Conservation (phyloP, 1,284 basidiomycete genomes). For the Rhodotorula sp. region DNA sequence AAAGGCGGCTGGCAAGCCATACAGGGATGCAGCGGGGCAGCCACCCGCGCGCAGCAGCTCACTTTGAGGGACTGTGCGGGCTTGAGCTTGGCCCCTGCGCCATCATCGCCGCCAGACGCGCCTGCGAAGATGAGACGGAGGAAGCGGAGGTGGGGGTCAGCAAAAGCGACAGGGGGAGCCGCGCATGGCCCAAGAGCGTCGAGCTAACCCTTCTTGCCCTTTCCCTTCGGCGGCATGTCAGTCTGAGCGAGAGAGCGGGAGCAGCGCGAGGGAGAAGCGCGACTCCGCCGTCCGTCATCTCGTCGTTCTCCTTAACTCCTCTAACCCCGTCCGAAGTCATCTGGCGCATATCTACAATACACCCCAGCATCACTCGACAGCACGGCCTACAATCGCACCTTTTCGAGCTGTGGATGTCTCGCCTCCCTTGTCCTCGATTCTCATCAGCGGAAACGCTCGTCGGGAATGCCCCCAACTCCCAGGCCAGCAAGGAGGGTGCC, state of each 20-base stretch:
- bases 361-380: no score
- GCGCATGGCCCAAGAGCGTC: neutral
- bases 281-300: neutral
- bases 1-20: no score
- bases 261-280: neutral
- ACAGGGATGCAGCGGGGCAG: neutral
- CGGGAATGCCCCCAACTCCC: neutral
- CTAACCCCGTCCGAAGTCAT: no score
- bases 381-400: no score
- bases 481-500: no score
- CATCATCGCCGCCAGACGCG: neutral
- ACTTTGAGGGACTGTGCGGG: slow-evolving; percentile 10
- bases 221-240: slow-evolving; percentile 6
- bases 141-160: neutral
- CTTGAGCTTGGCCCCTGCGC: slow-evolving; percentile 1
- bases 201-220: slow-evolving; percentile 4
- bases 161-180: no score
- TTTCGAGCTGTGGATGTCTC: no score
- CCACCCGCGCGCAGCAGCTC: no score
- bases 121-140: neutral
- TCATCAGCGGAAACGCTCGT: neutral
- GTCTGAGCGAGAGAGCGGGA: neutral
- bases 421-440: neutral
- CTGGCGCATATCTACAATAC: no score
- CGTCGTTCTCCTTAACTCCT: no score